Conservation (phyloP, 306 rosid species). For the Ammopiptanthus mongolicus region DNA sequence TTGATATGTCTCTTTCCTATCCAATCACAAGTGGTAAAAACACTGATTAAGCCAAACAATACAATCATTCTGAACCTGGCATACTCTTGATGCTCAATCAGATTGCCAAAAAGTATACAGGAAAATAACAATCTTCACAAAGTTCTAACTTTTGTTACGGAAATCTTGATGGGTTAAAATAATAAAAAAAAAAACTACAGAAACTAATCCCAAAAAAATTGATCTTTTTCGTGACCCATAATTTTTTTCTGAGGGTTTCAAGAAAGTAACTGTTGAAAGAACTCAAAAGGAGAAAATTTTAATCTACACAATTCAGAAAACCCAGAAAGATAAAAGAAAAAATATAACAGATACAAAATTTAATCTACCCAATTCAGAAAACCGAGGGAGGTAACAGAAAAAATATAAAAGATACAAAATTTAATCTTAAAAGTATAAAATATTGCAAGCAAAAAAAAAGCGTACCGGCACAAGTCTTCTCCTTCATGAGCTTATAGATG, state of each 20-base stretch:
- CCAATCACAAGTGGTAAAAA: background rate
- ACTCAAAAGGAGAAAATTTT: background rate
- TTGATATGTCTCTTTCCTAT: background rate
- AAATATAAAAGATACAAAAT: background rate
- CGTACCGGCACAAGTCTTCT: constrained; percentile 85
- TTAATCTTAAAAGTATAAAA: too few species aligned
- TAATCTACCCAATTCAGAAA: background rate
- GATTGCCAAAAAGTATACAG: background rate
- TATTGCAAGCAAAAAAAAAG: too few species aligned
- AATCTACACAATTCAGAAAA: background rate
- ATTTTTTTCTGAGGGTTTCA: too few species aligned
- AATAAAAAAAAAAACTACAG: background rate
- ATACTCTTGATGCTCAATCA: background rate
- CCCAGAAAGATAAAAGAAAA: background rate
- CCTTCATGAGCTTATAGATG: constrained; percentile 92
- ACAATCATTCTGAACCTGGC: background rate
- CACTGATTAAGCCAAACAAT: constrained; percentile 7
- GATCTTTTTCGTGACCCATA: background rate
- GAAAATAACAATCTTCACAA: background rate
- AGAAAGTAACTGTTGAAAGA: background rate
- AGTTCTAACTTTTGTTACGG: background rate
- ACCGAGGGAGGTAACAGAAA: background rate
- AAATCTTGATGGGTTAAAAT: background rate
- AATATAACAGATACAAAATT: background rate
- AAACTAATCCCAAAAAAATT: background rate